These are phyloP conservation scores for Phymatotrichopsis omnivora DNA, from an alignment of 2,329 filamentous ascomycete species.

Conservation along the genomic window DNA sequence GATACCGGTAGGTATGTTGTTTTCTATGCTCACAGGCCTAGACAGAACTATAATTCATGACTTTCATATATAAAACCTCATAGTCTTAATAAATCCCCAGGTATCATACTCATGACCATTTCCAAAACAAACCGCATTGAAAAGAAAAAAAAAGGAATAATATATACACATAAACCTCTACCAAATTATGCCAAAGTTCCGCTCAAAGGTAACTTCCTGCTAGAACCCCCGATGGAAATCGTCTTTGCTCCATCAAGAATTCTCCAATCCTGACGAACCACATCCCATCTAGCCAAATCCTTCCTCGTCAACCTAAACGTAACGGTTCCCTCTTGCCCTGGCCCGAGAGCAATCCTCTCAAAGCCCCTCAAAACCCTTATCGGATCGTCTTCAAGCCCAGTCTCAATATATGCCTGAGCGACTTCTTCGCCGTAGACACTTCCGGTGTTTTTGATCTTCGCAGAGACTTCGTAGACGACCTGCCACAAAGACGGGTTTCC, in stretches of 20 bases:
- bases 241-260: conserved; percentile 38
- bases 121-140: not conserved
- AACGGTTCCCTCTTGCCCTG: conserved; percentile 42
- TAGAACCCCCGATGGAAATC: conserved; percentile 20
- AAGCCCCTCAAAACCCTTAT: conserved; percentile 51
- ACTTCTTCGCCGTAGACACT: conserved; percentile 56
- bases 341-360: conserved; percentile 45
- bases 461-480: conserved; percentile 55
- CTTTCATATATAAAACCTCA: no score
- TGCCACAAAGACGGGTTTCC: conserved; percentile 56
- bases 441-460: conserved; percentile 63
- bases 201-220: conserved; percentile 14
- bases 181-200: conserved; percentile 6
- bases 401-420: conserved; percentile 55
- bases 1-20: no score
- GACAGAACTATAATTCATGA: no score
- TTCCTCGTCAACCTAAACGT: conserved; percentile 47
- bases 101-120: no score
- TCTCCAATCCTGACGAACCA: conserved; percentile 50
- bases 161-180: not conserved
- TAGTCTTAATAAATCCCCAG: no score
- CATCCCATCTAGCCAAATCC: conserved; percentile 57
- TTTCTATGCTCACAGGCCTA: no score
- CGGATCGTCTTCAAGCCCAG: conserved; percentile 42
- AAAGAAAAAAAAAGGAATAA: not conserved